Evolutionary conservation across 768 basidiomycete species (phyloP), one percentile per base, ranked within the genome.

Genomic region (Trametes meyenii): DNA sequence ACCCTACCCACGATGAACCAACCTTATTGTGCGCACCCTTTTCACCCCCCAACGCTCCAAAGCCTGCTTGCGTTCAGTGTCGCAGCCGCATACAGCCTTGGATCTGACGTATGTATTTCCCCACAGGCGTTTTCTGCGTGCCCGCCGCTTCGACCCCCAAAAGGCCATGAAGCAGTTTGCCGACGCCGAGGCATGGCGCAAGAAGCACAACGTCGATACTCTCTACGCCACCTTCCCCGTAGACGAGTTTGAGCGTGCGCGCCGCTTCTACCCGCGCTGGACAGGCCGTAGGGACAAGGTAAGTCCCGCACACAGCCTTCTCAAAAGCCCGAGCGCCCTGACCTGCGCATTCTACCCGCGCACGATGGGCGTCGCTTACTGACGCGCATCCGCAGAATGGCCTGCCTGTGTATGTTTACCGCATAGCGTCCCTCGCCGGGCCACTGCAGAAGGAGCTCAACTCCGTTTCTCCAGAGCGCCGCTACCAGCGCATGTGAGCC

Each of bases 281-380:
- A 92, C 89, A 0, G 92, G 91, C 0, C 78, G 87, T 46, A 77
- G 90, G 64, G 88, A 92, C 71, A 90, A 88, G 77, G 90, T 87
- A 54, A 40, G 65, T 17, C 39, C 29, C 29, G 29, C 21, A 43
- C 21, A 43, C 45, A n/a, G 12, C 33, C 21, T 19, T 38, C 44
- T 35, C 7, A 10, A 46, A 3, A 21, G 44, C 45, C 64, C 35
- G 24, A 17, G 24, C 26, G 21, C 29, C 49, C 52, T 23, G 16
- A n/a, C 17, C 21, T 29, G 33, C 24, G 26, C 58, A 45, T 19
- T 45, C 56, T 51, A 40, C 39, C 49, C 14, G 17, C 40, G n/a
- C 29, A 42, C 40, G 45, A 36, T 3, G 1, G 39, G 60, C 17
- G 24, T 4, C 8, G 38, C 55, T 14, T 39, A 43, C 55, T 14